Conservation (phyloP, 2,329 filamentous ascomycete genomes). For the Diatrype stigma region DNA sequence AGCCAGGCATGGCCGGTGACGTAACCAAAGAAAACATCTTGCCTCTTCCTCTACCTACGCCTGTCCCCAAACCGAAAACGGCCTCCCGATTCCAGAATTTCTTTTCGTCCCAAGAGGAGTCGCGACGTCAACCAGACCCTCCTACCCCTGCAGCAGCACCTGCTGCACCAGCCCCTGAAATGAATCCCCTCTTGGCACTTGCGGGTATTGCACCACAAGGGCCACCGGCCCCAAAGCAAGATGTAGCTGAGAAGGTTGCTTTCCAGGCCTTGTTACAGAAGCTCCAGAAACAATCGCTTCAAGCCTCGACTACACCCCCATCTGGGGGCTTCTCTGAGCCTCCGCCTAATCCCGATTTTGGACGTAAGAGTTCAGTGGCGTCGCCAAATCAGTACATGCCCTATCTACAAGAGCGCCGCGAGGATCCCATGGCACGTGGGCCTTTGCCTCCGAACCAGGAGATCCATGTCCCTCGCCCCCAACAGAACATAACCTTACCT, state of each 20-base stretch:
- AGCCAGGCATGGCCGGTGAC: conserved; percentile 47
- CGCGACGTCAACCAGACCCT: conserved; percentile 45
- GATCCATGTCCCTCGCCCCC: conserved; percentile 46
- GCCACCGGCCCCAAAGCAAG: conserved; percentile 29
- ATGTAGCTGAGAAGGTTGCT: conserved; percentile 73
- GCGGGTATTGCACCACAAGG: conserved; percentile 26
- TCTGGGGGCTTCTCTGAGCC: conserved; percentile 26
- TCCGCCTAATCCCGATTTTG: conserved; percentile 24
- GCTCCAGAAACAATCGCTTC: conserved; percentile 58
- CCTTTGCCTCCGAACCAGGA: conserved; percentile 45
- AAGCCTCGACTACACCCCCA: conserved; percentile 41
- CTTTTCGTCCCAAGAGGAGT: conserved; percentile 58
- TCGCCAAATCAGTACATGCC: conserved; percentile 48
- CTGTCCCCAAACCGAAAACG: conserved; percentile 49
- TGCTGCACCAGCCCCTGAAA: conserved; percentile 18
- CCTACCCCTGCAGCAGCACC: conserved; percentile 37
- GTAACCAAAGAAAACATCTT: conserved; percentile 34
- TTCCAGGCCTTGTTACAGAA: conserved; percentile 81
- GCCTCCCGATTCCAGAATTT: conserved; percentile 81
- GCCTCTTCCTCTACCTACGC: conserved; percentile 28
- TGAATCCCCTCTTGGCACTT: conserved; percentile 26
- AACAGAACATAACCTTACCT: conserved; percentile 43
- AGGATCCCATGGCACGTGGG: conserved; percentile 38
- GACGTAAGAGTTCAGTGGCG: conserved; percentile 34
- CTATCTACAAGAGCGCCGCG: conserved; percentile 41